Conservation (phyloP, 495 filamentous ascomycete genomes). For the Hyphodiscus hymeniophilus region DNA sequence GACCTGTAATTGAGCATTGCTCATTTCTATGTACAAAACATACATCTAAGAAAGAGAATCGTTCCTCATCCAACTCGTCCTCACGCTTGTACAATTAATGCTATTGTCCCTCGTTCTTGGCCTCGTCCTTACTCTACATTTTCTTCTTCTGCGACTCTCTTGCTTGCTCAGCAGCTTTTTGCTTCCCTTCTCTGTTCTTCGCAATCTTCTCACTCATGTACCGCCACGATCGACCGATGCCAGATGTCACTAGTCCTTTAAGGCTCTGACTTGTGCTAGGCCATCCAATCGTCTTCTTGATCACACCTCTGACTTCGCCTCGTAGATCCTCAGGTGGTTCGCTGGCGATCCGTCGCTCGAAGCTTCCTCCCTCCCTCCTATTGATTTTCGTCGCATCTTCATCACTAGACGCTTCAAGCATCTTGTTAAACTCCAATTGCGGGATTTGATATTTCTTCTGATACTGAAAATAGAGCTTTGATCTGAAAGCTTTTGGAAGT, state of each 20-base stretch:
- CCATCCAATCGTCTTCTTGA: slow-evolving; percentile 85
- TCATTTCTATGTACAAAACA: slow-evolving; percentile 1
- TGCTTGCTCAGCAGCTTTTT: slow-evolving; percentile 13
- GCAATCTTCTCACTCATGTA: slow-evolving; percentile 80
- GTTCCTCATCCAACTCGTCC: neutral
- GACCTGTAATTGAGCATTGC: neutral
- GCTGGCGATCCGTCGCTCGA: slow-evolving; percentile 74
- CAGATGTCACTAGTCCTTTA: slow-evolving; percentile 74
- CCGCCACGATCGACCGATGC: slow-evolving; percentile 54
- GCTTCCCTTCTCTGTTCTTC: slow-evolving; percentile 51
- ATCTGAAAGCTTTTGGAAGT: slow-evolving; percentile 77
- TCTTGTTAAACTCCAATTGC: slow-evolving; percentile 69
- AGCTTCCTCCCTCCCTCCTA: slow-evolving; percentile 67
- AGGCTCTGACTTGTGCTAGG: slow-evolving; percentile 76
- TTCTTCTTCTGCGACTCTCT: neutral
- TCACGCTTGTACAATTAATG: neutral
- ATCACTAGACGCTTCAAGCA: slow-evolving; percentile 68
- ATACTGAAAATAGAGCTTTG: slow-evolving; percentile 88
- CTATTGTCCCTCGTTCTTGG: slow-evolving; percentile 14
- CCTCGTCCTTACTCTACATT: slow-evolving; percentile 1
- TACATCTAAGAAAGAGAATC: neutral
- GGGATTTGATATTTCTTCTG: slow-evolving; percentile 85
- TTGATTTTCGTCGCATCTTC: slow-evolving; percentile 61
- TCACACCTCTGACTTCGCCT: slow-evolving; percentile 58
- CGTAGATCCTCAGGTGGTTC: slow-evolving; percentile 56